Evolutionary conservation across 1,284 basidiomycete species (phyloP).

Genomic region (Phaffia rhodozyma): DNA sequence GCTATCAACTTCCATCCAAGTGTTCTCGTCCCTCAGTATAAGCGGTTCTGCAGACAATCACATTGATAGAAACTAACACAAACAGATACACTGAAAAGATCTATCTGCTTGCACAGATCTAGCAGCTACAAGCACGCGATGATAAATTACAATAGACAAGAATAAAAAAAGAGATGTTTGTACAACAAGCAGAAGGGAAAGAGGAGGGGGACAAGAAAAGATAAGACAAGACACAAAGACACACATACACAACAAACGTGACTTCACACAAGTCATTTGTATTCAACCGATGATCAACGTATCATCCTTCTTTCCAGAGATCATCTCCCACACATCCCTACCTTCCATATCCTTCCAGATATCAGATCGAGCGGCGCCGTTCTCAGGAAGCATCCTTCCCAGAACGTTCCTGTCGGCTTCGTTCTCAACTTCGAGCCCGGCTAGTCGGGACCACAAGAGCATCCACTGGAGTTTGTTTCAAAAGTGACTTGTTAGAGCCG

Average conservation of each 20-base stretch:
- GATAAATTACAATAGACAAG: neutral
- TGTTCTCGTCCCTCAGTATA: no score
- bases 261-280: neutral
- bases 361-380: conserved; percentile 22
- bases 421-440: conserved; percentile 8
- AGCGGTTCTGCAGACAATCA: no score
- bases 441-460: conserved; percentile 7
- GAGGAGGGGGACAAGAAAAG: neutral
- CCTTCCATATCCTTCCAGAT: conserved; percentile 22
- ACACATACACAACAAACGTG: conserved; percentile 22
- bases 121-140: no score
- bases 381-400: conserved; percentile 20
- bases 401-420: conserved; percentile 11
- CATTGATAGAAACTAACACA: no score
- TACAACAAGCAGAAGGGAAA: neutral
- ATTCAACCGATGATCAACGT: conserved; percentile 10
- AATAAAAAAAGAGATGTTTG: neutral
- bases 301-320: conserved; percentile 26
- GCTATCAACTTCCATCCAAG: neutral
- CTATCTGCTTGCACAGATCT: no score
- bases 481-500: neutral
- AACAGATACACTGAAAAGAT: no score
- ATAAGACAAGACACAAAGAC: conserved; percentile 19
- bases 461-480: conserved; percentile 14
- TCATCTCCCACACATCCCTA: conserved; percentile 31